These are phyloP conservation scores for Nannochloropsis limnetica DNA, from an alignment of 352 stramenopile species.

Conservation along the genomic window DNA sequence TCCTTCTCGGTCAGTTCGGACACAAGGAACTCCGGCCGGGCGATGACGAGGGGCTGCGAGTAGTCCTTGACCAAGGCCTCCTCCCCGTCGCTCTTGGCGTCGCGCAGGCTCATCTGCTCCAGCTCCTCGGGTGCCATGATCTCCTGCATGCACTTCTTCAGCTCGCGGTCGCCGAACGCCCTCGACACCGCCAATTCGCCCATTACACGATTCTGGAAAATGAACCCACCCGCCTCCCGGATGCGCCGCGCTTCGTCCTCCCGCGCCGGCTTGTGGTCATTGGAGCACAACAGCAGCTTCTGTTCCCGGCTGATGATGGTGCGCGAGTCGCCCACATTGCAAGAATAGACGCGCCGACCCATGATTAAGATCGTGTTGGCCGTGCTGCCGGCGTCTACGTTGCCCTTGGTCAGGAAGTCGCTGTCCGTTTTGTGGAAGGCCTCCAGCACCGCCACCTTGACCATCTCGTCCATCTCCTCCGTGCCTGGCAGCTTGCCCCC, in stretches of 20 bases:
- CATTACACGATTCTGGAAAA: conserved; percentile 83
- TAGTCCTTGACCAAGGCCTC: conserved; percentile 59
- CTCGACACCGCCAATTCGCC: conserved; percentile 72
- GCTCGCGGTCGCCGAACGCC: conserved; percentile 80
- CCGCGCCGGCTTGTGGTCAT: conserved; percentile 86
- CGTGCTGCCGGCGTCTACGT: conserved; percentile 72
- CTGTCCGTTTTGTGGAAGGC: conserved; percentile 57
- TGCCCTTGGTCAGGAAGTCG: conserved; percentile 57
- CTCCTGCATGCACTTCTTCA: conserved; percentile 64
- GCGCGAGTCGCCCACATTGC: conserved; percentile 89
- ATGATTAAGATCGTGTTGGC: conserved; percentile 83
- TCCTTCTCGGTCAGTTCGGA: conserved; percentile 57
- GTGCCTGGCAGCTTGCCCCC: not conserved
- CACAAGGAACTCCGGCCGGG: conserved; percentile 63
- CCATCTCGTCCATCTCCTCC: conserved; percentile 36
- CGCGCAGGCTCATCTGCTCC: conserved; percentile 50
- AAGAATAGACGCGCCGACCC: conserved; percentile 78
- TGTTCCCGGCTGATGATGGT: conserved; percentile 76
- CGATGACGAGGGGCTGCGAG: conserved; percentile 65
- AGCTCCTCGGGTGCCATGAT: conserved; percentile 33
- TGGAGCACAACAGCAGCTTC: conserved; percentile 64
- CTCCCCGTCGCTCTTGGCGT: conserved; percentile 46
- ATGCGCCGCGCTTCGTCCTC: conserved; percentile 85
- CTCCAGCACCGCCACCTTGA: conserved; percentile 47
- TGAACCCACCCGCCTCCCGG: conserved; percentile 78